These are phyloP conservation scores for Chrysoporthe cubensis DNA, from an alignment of 2,329 filamentous ascomycete species.

Conservation along the genomic window DNA sequence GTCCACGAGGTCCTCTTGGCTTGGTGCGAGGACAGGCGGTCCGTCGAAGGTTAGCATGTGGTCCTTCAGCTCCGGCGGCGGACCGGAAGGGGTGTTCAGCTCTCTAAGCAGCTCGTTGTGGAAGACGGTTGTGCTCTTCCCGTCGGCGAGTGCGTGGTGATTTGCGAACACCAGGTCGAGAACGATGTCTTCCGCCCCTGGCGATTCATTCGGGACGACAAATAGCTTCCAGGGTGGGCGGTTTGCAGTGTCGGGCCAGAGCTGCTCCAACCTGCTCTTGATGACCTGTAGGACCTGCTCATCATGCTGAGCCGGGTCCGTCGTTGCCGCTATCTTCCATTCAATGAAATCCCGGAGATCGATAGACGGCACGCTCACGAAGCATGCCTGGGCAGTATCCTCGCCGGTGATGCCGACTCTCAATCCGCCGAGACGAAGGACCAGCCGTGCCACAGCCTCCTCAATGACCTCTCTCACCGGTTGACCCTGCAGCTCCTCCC, in stretches of 20 bases:
- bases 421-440: slow-evolving; percentile 51
- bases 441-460: slow-evolving; percentile 44
- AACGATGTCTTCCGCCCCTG: slow-evolving; percentile 32
- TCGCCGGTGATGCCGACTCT: slow-evolving; percentile 53
- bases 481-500: slow-evolving; percentile 22
- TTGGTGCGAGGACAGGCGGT: slow-evolving; percentile 39
- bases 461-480: slow-evolving; percentile 37
- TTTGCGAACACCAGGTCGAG: slow-evolving; percentile 51
- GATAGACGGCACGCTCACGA: slow-evolving; percentile 47
- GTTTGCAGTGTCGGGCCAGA: slow-evolving; percentile 45
- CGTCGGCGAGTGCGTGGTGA: slow-evolving; percentile 59
- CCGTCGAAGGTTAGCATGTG: slow-evolving; percentile 39
- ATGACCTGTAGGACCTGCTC: slow-evolving; percentile 39
- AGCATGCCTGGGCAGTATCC: slow-evolving; percentile 47
- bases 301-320: slow-evolving; percentile 33
- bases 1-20: slow-evolving; percentile 47
- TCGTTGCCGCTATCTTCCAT: slow-evolving; percentile 34
- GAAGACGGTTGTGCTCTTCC: slow-evolving; percentile 52
- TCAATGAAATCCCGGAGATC: slow-evolving; percentile 49
- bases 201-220: slow-evolving; percentile 37
- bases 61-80: slow-evolving; percentile 29
- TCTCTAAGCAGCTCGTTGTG: slow-evolving; percentile 51
- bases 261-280: slow-evolving; percentile 44
- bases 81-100: slow-evolving; percentile 38
- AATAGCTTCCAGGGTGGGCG: slow-evolving; percentile 53